Conservation (phyloP, 306 rosid genomes). For the Cucumis melo region DNA sequence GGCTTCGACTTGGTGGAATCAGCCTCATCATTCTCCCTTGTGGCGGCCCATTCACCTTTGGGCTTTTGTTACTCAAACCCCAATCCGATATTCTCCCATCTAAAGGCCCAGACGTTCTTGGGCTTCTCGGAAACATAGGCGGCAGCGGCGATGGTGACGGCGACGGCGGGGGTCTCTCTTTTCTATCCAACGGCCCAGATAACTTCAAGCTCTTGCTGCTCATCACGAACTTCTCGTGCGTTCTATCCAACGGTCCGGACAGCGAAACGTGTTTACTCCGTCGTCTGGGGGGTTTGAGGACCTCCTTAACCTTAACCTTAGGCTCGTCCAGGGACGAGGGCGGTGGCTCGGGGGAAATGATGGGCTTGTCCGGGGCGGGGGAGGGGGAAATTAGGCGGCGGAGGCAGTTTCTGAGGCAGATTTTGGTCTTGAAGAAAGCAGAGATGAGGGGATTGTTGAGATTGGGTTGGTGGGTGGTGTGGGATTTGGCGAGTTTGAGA, state of each 20-base stretch:
- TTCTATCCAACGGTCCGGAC: slow-evolving; percentile 76
- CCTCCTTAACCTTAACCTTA: not conserved
- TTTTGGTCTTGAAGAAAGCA: slow-evolving; percentile 32
- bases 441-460: slow-evolving; percentile 16
- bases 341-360: slow-evolving; percentile 8
- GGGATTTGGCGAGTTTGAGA: slow-evolving; percentile 61
- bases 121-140: slow-evolving; percentile 16
- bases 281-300: slow-evolving; percentile 10
- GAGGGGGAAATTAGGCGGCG: slow-evolving; percentile 18
- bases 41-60: slow-evolving; percentile 8
- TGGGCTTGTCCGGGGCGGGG: not conserved
- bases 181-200: slow-evolving; percentile 34
- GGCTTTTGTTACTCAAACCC: slow-evolving; percentile 13
- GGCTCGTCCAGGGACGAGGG: slow-evolving; percentile 23
- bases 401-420: slow-evolving; percentile 42
- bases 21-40: slow-evolving; percentile 10
- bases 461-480: slow-evolving; percentile 5
- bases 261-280: slow-evolving; percentile 16
- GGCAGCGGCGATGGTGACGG: too few relatives aligned
- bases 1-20: slow-evolving; percentile 20
- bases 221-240: slow-evolving; percentile 8
- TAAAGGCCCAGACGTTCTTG: slow-evolving; percentile 19
- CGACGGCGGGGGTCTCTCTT: slow-evolving; percentile 4
- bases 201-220: slow-evolving; percentile 33
- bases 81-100: slow-evolving; percentile 17